phyloP scores from a whole-genome alignment of 805 yeast species.

The Ogataea methanolica region DNA sequence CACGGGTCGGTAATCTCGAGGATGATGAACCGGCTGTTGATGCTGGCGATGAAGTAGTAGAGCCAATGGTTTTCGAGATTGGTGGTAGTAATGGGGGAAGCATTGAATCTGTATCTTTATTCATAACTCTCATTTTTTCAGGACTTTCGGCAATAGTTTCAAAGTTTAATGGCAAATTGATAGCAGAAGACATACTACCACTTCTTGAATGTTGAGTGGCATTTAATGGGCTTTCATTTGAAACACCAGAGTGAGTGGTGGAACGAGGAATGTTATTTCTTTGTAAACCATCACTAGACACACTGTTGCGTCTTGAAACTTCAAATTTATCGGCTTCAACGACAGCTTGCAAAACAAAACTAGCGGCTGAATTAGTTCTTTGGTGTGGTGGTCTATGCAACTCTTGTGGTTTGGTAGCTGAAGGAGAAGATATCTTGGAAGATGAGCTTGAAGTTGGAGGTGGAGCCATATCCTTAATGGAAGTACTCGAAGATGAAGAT shows the following conservation, averaged over 20 bases:
- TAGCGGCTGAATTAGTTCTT: constrained; percentile 47
- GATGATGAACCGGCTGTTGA: constrained; percentile 30
- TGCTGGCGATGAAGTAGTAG: constrained; percentile 27
- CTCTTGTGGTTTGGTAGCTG: constrained; percentile 2
- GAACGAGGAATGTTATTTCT: constrained; percentile 29
- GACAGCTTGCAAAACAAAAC: constrained; percentile 67
- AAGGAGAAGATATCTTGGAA: not conserved
- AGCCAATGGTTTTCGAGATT: constrained; percentile 13
- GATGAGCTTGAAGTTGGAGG: not conserved
- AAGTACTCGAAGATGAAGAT: constrained; percentile 26
- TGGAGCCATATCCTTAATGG: constrained; percentile 12
- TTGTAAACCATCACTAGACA: constrained; percentile 15
- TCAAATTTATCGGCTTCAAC: constrained; percentile 54
- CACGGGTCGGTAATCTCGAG: constrained; percentile 25
- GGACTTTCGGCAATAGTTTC: constrained; percentile 47
- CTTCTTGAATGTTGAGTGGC: constrained; percentile 11
- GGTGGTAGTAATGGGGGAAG: constrained; percentile 26
- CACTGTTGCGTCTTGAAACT: constrained; percentile 29
- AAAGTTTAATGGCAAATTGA: constrained; percentile 20
- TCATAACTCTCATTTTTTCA: constrained; percentile 11
- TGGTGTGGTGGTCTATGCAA: constrained; percentile 10
- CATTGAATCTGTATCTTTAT: constrained; percentile 5
- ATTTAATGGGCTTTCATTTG: constrained; percentile 5
- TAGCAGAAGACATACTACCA: constrained; percentile 10
- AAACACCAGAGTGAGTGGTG: constrained; percentile 20